A percentile compares a stretch with the other conserved stretches of the same genome.
phyloP scores from a whole-genome alignment of 495 filamentous ascomycete species.

The Penicillium ochrochloron region DNA sequence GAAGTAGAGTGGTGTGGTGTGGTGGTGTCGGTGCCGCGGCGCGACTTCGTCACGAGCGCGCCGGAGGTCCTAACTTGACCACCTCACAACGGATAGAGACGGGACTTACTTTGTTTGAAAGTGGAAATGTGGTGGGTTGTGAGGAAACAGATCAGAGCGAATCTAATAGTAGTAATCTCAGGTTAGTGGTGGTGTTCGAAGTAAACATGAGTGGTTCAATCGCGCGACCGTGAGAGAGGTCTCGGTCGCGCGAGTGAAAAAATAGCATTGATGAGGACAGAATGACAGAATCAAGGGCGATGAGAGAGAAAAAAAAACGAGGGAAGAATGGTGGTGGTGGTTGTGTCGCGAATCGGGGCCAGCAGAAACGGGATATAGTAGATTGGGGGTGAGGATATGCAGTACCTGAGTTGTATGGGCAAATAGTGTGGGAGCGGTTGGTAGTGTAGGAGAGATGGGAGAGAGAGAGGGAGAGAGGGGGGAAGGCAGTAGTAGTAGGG shows the following conservation, averaged over 20 bases:
- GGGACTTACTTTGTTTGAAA: constrained; percentile 7
- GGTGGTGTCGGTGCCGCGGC: constrained; percentile 1
- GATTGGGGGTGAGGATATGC: constrained; percentile 37
- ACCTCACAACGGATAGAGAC: constrained; percentile 1
- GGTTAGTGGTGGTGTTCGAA: constrained; percentile 16
- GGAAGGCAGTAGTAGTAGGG: constrained; percentile 64
- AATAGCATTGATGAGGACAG: constrained; percentile 27
- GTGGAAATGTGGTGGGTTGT: not conserved
- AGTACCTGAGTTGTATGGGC: constrained; percentile 58
- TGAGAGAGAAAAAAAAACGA: constrained; percentile 29
- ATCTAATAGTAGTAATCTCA: constrained; percentile 5
- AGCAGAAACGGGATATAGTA: constrained; percentile 35
- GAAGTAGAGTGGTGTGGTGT: not conserved
- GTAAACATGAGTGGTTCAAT: constrained; percentile 5
- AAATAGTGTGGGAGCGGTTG: constrained; percentile 62
- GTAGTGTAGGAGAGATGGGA: constrained; percentile 59
- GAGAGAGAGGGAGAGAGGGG: constrained; percentile 44
- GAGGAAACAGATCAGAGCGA: constrained; percentile 9
- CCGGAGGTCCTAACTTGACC: not conserved
- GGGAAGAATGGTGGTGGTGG: constrained; percentile 26
- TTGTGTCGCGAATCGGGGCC: constrained; percentile 25
- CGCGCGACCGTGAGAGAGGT: constrained; percentile 20
- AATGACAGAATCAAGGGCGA: constrained; percentile 22
- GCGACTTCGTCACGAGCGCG: constrained; percentile 8
- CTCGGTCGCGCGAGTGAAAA: constrained; percentile 26